Conservation (phyloP, 2,329 filamentous ascomycete genomes). For the Arthrinium phaeospermum region DNA sequence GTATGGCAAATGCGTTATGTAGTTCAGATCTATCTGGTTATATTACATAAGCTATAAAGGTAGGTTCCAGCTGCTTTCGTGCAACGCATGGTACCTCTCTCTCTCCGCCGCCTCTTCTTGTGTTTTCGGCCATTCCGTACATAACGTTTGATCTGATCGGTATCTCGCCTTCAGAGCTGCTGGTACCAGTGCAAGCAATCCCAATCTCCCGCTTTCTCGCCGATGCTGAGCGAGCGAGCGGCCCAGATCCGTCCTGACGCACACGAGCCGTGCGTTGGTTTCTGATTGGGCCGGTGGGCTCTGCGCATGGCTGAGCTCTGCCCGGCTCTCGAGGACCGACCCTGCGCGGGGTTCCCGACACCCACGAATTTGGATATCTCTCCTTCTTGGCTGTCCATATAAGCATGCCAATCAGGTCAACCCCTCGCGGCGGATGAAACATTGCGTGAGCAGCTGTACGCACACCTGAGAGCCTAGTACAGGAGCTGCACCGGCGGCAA, state of each 20-base stretch:
- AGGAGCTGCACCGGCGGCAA: not conserved
- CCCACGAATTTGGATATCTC: not conserved
- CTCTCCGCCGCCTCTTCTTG: not conserved
- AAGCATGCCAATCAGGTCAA: slow-evolving; percentile 1
- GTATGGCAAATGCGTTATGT: not conserved
- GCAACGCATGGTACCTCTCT: not conserved
- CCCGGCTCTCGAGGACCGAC: not conserved
- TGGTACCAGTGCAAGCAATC: not conserved
- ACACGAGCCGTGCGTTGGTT: slow-evolving; percentile 13
- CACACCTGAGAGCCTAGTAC: not conserved
- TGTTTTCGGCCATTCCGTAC: not conserved
- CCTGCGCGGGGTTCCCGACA: slow-evolving; percentile 8
- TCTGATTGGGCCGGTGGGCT: not conserved
- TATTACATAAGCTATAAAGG: not conserved
- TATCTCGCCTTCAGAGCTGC: not conserved
- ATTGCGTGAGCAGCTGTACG: not conserved
- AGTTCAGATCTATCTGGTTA: not conserved
- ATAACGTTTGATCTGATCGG: not conserved
- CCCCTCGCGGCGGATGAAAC: not conserved
- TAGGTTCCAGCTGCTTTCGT: not conserved
- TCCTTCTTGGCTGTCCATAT: not conserved
- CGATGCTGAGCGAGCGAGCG: not conserved
- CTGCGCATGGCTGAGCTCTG: slow-evolving; percentile 1
- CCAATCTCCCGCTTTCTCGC: not conserved
- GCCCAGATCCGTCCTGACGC: not conserved